Conservation (phyloP, 345 rosid genomes). For the Eutrema japonicum region DNA sequence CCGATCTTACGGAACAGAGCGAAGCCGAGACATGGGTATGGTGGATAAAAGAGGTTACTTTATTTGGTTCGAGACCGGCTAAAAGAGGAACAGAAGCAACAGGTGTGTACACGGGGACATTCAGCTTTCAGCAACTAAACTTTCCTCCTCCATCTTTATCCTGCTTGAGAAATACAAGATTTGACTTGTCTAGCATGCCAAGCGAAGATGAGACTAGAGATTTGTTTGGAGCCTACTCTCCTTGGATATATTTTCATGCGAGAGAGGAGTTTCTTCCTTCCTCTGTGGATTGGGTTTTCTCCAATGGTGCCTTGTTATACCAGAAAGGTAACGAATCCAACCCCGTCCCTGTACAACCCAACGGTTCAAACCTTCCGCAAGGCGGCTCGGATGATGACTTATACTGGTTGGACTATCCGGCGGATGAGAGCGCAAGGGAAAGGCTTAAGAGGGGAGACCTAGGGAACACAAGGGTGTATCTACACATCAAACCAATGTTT, state of each 20-base stretch:
- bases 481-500: conserved; percentile 75
- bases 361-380: conserved; percentile 82
- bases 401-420: conserved; percentile 80
- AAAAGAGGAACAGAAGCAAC: conserved; percentile 51
- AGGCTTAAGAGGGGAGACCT: conserved; percentile 70
- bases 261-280: conserved; percentile 68
- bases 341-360: conserved; percentile 54
- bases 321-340: conserved; percentile 65
- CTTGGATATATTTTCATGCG: conserved; percentile 72
- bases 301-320: conserved; percentile 65
- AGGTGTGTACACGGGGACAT: conserved; percentile 70
- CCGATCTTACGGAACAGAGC: conserved; percentile 61
- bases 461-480: conserved; percentile 51
- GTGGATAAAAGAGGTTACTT: conserved; percentile 52
- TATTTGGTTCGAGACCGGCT: conserved; percentile 53
- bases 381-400: conserved; percentile 73
- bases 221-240: conserved; percentile 60
- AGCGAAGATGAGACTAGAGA: conserved; percentile 50
- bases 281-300: conserved; percentile 69
- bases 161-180: conserved; percentile 59
- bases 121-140: conserved; percentile 47
- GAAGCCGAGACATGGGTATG: conserved; percentile 60
- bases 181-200: conserved; percentile 59
- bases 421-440: conserved; percentile 49
- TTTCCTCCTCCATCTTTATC: conserved; percentile 33